Evolutionary conservation across 305 asterid genomes (phyloP), one percentile per base, ranked within the genome.

Genomic region (Fraxinus albicans): DNA sequence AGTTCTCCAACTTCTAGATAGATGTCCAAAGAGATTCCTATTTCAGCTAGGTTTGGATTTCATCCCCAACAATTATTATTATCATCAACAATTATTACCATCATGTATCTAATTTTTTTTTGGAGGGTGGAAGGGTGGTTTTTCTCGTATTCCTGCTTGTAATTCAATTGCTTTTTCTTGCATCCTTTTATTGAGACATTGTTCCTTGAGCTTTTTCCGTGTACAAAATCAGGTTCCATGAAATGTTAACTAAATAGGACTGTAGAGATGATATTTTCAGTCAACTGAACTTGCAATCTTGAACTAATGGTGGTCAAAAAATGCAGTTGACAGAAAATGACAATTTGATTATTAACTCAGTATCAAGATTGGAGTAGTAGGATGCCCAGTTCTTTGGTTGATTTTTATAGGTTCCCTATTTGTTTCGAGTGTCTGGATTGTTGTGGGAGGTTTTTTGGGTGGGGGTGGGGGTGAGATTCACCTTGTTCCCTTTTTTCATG

Each of bases 321-420:
- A 55, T 73, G 69, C 80, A 19, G 29, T 73, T 34, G 70, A 69
- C 75, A 50, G 81, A 80, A 50, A 76, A 29, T 15, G 58, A 25
- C 35, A 35, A 23, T 58, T 80, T 82, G 63, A 72, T 53, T 21
- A 82, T 76, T 47, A 31, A 73, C 12, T 53, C 27, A 69, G 79
- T 50, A 80, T 53, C 76, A 21, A 25, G 78, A 23, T 77, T 77
- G 74, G 31, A 53, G 77, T 80, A 75, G 84, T 27, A 44, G 72
- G 58, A 73, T 70, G 78, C 29, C 76, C 35, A 25, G 40, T 78
- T 77, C 76, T 77, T 77, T 83, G 55, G 55, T 65, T 77, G 50
- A 85, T 69, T 79, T 77, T 69, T 78, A 77, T 65, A 67, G 76
- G 83, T 84, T 60, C 80, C 76, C 73, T 78, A 21, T 17, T 58